These are phyloP conservation scores for Candida jianshihensis DNA, from an alignment of 805 yeast genomes.

Conservation along the genomic window DNA sequence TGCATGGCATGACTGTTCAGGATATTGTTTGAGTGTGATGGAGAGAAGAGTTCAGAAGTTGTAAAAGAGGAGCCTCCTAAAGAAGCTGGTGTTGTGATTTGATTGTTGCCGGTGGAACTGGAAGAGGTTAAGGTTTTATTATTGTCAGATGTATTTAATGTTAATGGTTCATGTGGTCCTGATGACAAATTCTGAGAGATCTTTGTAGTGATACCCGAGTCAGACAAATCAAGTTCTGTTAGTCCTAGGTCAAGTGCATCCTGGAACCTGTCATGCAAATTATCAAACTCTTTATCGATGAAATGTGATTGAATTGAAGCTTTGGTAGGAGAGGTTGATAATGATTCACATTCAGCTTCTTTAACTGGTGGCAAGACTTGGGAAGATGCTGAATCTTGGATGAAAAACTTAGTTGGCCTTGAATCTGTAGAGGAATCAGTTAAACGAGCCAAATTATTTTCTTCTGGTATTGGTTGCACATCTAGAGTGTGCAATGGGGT, in stretches of 20 bases:
- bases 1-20: not conserved
- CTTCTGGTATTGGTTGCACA: not conserved
- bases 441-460: not conserved
- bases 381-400: not conserved
- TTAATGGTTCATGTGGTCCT: not conserved
- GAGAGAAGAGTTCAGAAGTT: not conserved
- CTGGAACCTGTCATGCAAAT: not conserved
- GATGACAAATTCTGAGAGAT: no score
- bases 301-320: not conserved
- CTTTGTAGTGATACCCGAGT: no score
- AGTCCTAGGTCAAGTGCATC: not conserved
- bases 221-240: no score
- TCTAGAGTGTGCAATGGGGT: not conserved
- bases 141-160: not conserved
- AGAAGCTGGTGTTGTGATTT: not conserved
- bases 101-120: not conserved
- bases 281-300: not conserved
- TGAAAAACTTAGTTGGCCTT: constrained; percentile 2
- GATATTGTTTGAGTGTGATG: not conserved
- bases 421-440: not conserved
- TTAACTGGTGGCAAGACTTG: constrained; percentile 9
- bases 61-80: no score
- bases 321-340: constrained; percentile 1
- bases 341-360: constrained; percentile 9
- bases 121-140: no score